Conservation (phyloP, 1,284 basidiomycete species). For the Cutaneotrichosporon sp. region DNA sequence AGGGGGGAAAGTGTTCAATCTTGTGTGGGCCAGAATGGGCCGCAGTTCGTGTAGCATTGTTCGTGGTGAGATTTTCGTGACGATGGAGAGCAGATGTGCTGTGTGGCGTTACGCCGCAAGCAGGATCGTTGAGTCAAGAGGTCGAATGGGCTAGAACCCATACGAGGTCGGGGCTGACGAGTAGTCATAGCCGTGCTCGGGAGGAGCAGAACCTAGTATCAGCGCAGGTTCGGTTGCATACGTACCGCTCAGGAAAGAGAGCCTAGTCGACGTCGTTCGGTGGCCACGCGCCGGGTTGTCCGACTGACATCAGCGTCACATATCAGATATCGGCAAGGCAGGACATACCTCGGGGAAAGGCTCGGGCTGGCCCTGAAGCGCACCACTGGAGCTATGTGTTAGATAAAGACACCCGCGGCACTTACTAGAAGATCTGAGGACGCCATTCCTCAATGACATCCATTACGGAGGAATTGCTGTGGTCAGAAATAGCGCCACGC, state of each 20-base stretch:
- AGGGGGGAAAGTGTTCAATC: not conserved
- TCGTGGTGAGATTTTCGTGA: not conserved
- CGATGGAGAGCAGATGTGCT: not conserved
- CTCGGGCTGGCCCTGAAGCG: conserved; percentile 30
- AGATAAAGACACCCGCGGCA: too few species aligned
- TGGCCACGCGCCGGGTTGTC: conserved; percentile 10
- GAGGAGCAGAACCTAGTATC: not conserved
- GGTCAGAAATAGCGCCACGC: not conserved
- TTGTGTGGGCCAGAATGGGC: not conserved
- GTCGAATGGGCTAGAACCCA: not conserved
- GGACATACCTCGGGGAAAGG: not conserved
- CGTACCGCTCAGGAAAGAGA: conserved; percentile 6
- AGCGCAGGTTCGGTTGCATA: not conserved
- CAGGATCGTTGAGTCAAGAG: too few species aligned
- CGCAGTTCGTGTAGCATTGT: too few species aligned
- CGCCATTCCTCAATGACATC: conserved; percentile 42
- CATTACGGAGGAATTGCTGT: conserved; percentile 46
- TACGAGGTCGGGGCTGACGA: not conserved
- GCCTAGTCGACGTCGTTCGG: conserved; percentile 4
- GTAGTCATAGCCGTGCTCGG: conserved; percentile 9
- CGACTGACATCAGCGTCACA: conserved; percentile 10
- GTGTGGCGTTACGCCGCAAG: too few species aligned
- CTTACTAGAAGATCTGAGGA: conserved; percentile 45
- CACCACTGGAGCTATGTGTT: conserved; percentile 29
- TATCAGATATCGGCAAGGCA: too few species aligned